Base-by-base conservation (phyloP, 2,329 filamentous ascomycete species). In the Fonsecaea multimorphosa region DNA sequence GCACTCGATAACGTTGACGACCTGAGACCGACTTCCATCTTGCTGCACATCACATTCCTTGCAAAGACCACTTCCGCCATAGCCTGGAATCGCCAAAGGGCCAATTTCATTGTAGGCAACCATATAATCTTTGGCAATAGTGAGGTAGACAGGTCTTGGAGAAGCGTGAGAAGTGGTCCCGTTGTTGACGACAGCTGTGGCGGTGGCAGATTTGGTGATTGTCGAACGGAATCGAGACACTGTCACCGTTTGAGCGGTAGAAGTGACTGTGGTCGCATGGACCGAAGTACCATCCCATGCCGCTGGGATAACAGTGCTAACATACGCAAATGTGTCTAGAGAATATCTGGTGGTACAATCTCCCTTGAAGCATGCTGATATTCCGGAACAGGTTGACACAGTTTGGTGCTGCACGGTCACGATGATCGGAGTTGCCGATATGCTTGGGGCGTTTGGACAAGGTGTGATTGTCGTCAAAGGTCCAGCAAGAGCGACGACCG, bases 41-140 rank as follows among this genome's bases (percentile, higher is more conserved):
- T 24, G 29, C 24, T 64, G 59, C 22, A 63, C 54, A 12, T 58
- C 54, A 44, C 69, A 69, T 11, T 62, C 65, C 24, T 64, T 56
- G 63, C 69, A 69, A 44, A 71, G 64, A 22, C 67, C 69, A 44
- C 69, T 69, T 24, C 69, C 69, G 31, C 44, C 67, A 55, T 65
- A 71, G 27, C 69, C 69, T 6, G 69, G 69, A 38, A 71, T 68
- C 44, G 67, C 69, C 58, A 71, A 58, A 24, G 67, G 65, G 55
- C 69, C 69, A 19, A 71, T 53, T 49, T 68, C 59, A 54, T 71
- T 68, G 55, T 69, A 71, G 46, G 69, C 65, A 16, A 63, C 65
- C 40, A 59, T 54, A 58, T 63, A 71, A 40, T 71, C 65, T 54
- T 71, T 71, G 27, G 60, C 63, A 44, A 69, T 44, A 32, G 64